phyloP scores from a whole-genome alignment of 1,284 basidiomycete species.

The Cryptococcus amylolentus region DNA sequence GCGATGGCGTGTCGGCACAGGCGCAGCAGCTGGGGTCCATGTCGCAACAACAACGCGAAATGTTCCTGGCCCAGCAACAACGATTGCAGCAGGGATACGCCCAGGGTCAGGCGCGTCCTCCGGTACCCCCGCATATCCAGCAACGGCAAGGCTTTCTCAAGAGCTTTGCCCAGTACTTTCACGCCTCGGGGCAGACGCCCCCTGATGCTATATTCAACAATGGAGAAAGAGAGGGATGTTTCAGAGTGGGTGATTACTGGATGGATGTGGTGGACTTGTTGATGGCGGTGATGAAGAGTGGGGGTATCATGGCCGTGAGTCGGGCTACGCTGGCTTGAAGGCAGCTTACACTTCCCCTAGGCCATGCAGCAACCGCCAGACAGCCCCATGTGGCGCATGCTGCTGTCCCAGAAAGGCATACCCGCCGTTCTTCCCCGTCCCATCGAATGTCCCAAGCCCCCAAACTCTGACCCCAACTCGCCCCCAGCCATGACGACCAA shows the following conservation, averaged over 20 bases:
- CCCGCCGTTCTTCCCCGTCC: constrained; percentile 34
- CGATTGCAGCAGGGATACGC: constrained; percentile 1
- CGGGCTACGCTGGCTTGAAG: not conserved
- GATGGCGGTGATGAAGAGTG: constrained; percentile 31
- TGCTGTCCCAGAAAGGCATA: constrained; percentile 23
- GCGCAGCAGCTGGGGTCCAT: not conserved
- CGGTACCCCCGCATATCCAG: constrained; percentile 11
- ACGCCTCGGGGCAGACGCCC: constrained; percentile 18
- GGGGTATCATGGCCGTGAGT: constrained; percentile 27
- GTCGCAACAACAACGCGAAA: constrained; percentile 15
- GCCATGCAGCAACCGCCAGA: constrained; percentile 21
- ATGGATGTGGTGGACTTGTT: constrained; percentile 40
- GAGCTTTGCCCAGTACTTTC: constrained; percentile 30
- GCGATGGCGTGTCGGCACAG: not conserved
- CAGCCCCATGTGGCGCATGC: constrained; percentile 26
- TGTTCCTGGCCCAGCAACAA: not conserved
- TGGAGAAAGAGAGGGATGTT: constrained; percentile 31
- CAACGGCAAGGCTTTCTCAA: constrained; percentile 30
- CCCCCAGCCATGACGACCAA: constrained; percentile 27
- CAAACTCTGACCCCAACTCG: constrained; percentile 16
- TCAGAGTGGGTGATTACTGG: constrained; percentile 37
- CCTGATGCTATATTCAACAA: constrained; percentile 37
- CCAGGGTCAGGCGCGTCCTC: constrained; percentile 1
- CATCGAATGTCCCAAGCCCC: constrained; percentile 21
- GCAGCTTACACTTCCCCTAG: constrained; percentile 1